Conservation (phyloP, 2,329 filamentous ascomycete species). For the Paecilomyces niveus region DNA sequence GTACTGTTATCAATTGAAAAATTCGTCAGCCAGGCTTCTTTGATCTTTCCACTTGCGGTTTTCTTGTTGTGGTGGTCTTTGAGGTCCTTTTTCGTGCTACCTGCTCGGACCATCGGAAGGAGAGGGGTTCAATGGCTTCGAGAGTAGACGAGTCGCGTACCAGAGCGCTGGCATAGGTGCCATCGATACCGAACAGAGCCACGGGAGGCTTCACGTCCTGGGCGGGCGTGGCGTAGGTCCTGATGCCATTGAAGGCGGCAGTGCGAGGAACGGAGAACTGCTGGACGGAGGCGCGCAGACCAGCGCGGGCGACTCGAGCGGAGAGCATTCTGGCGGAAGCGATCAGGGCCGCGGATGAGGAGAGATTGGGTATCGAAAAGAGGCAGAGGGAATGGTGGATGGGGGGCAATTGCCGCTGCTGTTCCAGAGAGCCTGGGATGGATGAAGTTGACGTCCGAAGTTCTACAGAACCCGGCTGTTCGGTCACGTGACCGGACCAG, state of each 20-base stretch:
- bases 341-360: background rate
- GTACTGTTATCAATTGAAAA: constrained; percentile 56
- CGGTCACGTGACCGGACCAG: background rate
- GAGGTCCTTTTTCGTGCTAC: background rate
- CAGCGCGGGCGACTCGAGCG: constrained; percentile 49
- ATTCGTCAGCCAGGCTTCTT: constrained; percentile 5
- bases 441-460: background rate
- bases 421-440: background rate
- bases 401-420: background rate
- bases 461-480: background rate
- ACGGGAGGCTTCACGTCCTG: constrained; percentile 75
- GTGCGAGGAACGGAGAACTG: constrained; percentile 35
- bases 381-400: background rate
- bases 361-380: background rate
- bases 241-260: constrained; percentile 43
- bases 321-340: constrained; percentile 41
- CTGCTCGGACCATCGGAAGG: background rate
- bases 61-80: background rate
- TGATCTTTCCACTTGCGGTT: constrained; percentile 1
- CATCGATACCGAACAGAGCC: constrained; percentile 89
- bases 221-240: constrained; percentile 67
- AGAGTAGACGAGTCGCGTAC: constrained; percentile 51
- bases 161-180: constrained; percentile 96
- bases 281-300: constrained; percentile 48
- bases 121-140: background rate